Evolutionary conservation across 768 basidiomycete genomes (phyloP).

Genomic region (Tulasnella sp.): DNA sequence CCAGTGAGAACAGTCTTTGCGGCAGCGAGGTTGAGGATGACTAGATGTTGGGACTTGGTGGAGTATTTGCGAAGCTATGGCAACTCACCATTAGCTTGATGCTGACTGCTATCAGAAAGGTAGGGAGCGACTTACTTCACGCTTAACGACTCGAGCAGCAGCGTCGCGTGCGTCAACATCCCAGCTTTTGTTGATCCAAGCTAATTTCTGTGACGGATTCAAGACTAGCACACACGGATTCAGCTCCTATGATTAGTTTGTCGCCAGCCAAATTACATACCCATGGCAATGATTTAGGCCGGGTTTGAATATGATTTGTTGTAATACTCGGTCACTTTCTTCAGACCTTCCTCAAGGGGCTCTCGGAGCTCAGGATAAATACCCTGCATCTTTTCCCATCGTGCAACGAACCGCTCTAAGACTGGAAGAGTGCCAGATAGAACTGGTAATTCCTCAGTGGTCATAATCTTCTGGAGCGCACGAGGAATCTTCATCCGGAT

Average conservation of each 20-base stretch:
- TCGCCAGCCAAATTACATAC: neutral
- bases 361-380: neutral
- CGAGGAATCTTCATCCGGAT: neutral
- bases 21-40: too few species aligned
- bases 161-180: neutral
- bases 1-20: too few species aligned
- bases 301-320: too few species aligned
- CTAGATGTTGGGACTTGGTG: too few species aligned
- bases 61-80: neutral
- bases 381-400: neutral
- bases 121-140: neutral
- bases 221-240: neutral
- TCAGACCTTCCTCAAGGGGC: neutral
- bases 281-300: neutral
- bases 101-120: neutral
- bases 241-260: too few species aligned
- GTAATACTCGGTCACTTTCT: neutral
- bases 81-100: neutral
- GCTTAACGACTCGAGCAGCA: neutral
- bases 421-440: neutral
- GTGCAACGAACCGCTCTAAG: neutral
- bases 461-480: neutral
- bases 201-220: neutral
- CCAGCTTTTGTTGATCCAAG: neutral
- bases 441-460: neutral